These are phyloP conservation scores for Harringtonia lauricola DNA, from an alignment of 2,329 filamentous ascomycete species.

Conservation along the genomic window DNA sequence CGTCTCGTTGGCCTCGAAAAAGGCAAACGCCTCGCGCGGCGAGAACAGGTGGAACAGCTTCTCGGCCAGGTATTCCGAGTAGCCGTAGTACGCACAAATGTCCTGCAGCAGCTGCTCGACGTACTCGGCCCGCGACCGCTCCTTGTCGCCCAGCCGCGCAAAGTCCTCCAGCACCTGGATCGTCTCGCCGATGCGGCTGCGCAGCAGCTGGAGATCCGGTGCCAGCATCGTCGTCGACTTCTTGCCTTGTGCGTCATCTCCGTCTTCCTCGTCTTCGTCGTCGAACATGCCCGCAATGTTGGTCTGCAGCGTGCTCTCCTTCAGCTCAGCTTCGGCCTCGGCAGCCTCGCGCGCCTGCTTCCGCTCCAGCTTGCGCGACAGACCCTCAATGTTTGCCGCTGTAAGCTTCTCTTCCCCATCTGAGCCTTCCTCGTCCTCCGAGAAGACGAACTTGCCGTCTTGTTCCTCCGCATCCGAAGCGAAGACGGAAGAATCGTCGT, in stretches of 20 bases:
- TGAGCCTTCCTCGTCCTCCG: constrained; percentile 87
- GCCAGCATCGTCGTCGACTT: constrained; percentile 58
- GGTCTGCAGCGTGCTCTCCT: constrained; percentile 78
- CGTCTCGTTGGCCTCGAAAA: constrained; percentile 98
- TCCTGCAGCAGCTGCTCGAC: constrained; percentile 78
- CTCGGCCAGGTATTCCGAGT: constrained; percentile 87
- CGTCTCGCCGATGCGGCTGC: constrained; percentile 83
- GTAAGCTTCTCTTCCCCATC: constrained; percentile 85
- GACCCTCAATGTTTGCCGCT: constrained; percentile 88
- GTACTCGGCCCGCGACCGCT: constrained; percentile 79
- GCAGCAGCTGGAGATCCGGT: constrained; percentile 80
- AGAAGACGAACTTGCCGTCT: constrained; percentile 64
- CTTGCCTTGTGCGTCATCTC: constrained; percentile 23
- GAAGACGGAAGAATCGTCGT: constrained; percentile 25
- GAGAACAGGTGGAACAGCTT: constrained; percentile 92
- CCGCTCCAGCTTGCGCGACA: constrained; percentile 75
- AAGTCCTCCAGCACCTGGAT: constrained; percentile 88
- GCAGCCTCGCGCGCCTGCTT: constrained; percentile 68
- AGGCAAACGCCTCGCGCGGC: constrained; percentile 87
- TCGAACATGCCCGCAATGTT: constrained; percentile 74
- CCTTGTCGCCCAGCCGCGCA: constrained; percentile 66
- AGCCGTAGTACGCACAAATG: constrained; percentile 93
- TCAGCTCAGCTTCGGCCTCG: constrained; percentile 74
- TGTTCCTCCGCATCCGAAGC: constrained; percentile 52
- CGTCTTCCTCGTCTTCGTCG: constrained; percentile 27